Evolutionary conservation across 768 basidiomycete genomes (phyloP).

Genomic region (Erythrobasidium yunnanense): DNA sequence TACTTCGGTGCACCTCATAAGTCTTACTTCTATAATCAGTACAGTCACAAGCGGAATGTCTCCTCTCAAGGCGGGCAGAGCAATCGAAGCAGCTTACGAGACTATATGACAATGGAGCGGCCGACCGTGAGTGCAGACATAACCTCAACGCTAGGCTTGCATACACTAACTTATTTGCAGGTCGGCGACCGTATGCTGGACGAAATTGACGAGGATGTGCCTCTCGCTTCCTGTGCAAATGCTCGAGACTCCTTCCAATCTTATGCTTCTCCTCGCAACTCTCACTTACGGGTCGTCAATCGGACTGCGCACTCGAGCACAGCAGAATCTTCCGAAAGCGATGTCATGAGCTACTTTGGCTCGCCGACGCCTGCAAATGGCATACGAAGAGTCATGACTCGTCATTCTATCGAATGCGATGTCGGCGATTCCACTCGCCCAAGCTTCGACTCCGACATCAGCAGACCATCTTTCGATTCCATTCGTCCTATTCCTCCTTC

Average conservation of each 20-base stretch:
- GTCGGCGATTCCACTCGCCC: constrained; percentile 10
- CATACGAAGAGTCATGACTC: background rate
- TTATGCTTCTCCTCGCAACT: background rate
- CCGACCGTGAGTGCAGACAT: constrained; percentile 2
- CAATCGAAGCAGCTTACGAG: constrained; percentile 6
- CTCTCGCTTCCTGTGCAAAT: background rate
- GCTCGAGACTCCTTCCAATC: background rate
- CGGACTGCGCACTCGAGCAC: background rate
- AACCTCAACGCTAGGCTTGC: background rate
- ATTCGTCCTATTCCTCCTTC: background rate
- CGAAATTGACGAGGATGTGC: constrained; percentile 18
- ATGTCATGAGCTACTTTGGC: background rate
- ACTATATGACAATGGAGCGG: constrained; percentile 23
- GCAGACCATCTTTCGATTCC: background rate
- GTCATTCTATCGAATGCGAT: constrained; percentile 11
- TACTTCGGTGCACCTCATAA: background rate
- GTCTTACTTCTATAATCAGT: too few relatives aligned
- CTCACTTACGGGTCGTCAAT: background rate
- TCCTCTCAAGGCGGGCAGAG: constrained; percentile 5
- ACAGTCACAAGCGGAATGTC: background rate
- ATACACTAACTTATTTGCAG: background rate
- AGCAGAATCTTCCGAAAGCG: constrained; percentile 8
- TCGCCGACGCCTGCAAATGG: constrained; percentile 20
- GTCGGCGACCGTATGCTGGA: constrained; percentile 20
- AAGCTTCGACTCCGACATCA: background rate